Evolutionary conservation across 345 rosid genomes (phyloP).

Genomic region (Arabis hirsuta): DNA sequence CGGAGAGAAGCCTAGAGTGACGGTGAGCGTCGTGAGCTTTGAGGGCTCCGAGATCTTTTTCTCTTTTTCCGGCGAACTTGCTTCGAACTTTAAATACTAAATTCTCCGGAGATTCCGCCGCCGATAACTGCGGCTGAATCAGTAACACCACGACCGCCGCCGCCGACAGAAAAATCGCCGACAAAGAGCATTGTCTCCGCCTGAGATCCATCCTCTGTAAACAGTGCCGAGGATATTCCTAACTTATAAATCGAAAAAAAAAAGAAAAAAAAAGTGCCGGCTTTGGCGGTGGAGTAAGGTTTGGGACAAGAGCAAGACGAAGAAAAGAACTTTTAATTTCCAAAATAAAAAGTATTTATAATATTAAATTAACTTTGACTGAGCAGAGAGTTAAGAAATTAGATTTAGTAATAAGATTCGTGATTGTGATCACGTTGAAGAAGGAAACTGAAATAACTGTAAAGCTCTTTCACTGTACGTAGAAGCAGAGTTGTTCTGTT

Average conservation of each 20-base stretch:
- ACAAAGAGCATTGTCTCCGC: constrained; percentile 17
- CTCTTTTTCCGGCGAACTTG: constrained; percentile 61
- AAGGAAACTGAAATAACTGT: no score
- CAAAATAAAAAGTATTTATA: neutral
- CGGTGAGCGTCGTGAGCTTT: constrained; percentile 75
- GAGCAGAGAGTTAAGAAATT: no score
- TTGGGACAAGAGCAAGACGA: constrained; percentile 34
- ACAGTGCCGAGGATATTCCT: constrained; percentile 15
- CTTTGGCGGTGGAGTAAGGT: constrained; percentile 45
- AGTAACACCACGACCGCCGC: constrained; percentile 24
- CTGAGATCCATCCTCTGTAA: constrained; percentile 41
- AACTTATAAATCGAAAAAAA: constrained; percentile 17
- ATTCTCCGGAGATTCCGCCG: constrained; percentile 45
- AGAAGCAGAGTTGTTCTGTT: no score
- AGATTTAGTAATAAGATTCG: no score
- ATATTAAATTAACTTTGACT: no score
- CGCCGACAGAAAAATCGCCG: constrained; percentile 23
- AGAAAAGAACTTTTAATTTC: constrained; percentile 1
- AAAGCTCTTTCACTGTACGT: no score
- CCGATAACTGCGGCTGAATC: neutral
- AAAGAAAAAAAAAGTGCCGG: neutral
- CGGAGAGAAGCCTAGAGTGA: constrained; percentile 69
- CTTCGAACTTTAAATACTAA: constrained; percentile 61
- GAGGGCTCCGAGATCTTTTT: constrained; percentile 54
- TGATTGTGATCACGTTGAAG: no score